A percentile compares a stretch with the other conserved stretches of the same genome.
Conservation (phyloP, 352 stramenopile genomes). For the Globisporangium takayamanum region DNA sequence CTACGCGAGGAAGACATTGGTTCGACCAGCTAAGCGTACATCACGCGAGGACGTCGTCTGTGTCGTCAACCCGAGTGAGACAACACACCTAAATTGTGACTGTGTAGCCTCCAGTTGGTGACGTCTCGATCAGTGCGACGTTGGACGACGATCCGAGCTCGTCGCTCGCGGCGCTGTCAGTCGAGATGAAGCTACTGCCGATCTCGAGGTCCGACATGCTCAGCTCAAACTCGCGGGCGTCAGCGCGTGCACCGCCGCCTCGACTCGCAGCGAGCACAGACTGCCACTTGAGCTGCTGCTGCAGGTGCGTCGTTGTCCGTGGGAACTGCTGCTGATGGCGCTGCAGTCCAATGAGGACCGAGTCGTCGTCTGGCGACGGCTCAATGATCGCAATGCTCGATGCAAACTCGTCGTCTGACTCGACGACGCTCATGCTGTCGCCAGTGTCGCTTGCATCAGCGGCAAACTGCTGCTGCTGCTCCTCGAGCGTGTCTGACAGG, state of each 20-base stretch:
- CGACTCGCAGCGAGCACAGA: neutral
- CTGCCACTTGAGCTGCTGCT: constrained; percentile 19
- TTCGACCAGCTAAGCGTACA: neutral
- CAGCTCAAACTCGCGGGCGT: constrained; percentile 4
- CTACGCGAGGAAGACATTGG: too few relatives aligned
- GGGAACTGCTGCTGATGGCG: constrained; percentile 3
- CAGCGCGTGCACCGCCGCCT: neutral
- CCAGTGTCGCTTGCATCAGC: constrained; percentile 27
- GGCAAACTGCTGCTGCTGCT: constrained; percentile 34
- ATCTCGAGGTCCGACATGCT: constrained; percentile 15
- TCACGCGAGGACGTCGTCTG: neutral
- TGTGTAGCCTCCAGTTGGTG: constrained; percentile 46
- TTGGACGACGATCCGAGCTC: constrained; percentile 1
- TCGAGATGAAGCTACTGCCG: constrained; percentile 7
- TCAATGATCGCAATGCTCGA: constrained; percentile 37
- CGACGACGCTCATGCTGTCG: neutral
- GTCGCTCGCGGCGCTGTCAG: constrained; percentile 4
- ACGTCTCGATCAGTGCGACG: constrained; percentile 36
- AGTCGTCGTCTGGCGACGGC: constrained; percentile 15
- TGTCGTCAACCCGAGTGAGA: neutral
- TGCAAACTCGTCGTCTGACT: constrained; percentile 37
- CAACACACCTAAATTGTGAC: constrained; percentile 45
- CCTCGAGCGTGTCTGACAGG: constrained; percentile 29
- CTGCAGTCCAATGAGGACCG: constrained; percentile 6
- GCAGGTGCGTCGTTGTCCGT: constrained; percentile 7